Percentiles rank a stretch among this genome's conserved stretches.
phyloP scores from a whole-genome alignment of 768 basidiomycete genomes.

The Roridomyces roridus region DNA sequence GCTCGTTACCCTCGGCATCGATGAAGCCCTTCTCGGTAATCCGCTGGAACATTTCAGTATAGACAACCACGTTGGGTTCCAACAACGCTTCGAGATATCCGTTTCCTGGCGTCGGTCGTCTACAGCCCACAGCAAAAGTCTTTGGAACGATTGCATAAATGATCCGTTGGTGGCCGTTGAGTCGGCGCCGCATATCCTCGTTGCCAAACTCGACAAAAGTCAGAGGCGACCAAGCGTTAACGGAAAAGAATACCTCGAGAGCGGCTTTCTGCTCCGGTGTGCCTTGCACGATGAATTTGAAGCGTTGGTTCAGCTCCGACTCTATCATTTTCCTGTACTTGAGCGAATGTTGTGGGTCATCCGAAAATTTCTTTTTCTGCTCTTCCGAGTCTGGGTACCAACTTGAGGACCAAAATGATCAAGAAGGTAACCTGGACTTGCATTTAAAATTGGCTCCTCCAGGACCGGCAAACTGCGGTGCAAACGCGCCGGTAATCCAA shows the following conservation, averaged over 20 bases:
- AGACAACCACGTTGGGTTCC: slow-evolving; percentile 51
- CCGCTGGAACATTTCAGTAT: slow-evolving; percentile 46
- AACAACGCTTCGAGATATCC: slow-evolving; percentile 58
- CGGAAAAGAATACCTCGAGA: slow-evolving; percentile 35
- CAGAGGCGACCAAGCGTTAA: background rate
- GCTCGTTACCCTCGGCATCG: slow-evolving; percentile 46
- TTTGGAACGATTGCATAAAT: slow-evolving; percentile 41
- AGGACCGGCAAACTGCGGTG: slow-evolving; percentile 36
- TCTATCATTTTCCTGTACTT: slow-evolving; percentile 38
- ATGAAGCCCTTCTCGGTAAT: slow-evolving; percentile 52
- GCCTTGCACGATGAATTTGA: slow-evolving; percentile 41
- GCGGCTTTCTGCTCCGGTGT: slow-evolving; percentile 50
- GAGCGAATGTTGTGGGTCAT: slow-evolving; percentile 44
- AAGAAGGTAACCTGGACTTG: background rate
- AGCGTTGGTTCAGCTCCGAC: slow-evolving; percentile 31
- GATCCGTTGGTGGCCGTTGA: slow-evolving; percentile 22
- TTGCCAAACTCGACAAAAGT: slow-evolving; percentile 18
- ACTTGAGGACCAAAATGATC: background rate
- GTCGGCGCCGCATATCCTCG: slow-evolving; percentile 33
- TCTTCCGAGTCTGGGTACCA: slow-evolving; percentile 21
- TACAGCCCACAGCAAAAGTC: slow-evolving; percentile 51
- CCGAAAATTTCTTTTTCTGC: slow-evolving; percentile 36
- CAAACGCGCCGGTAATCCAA: slow-evolving; percentile 47
- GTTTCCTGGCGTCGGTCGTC: slow-evolving; percentile 55
- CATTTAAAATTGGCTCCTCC: slow-evolving; percentile 33